Base-by-base conservation (phyloP, 2,329 filamentous ascomycete species). In the Lachnum nothofagi region DNA sequence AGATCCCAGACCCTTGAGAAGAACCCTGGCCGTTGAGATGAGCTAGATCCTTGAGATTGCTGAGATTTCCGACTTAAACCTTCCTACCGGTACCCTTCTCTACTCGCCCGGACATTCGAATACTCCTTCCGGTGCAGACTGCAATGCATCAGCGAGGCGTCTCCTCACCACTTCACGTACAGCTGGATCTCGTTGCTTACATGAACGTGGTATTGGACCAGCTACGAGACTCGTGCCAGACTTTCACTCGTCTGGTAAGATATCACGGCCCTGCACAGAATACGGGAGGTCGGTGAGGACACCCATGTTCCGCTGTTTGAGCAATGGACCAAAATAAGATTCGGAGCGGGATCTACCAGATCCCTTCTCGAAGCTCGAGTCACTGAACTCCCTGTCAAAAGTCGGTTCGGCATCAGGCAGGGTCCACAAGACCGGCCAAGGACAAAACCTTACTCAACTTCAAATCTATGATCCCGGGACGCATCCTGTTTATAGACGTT, bases 51-150 rank as follows among this genome's bases (percentile, higher is more conserved):
- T 9, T 29, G 24, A 31, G n/a, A n/a, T 29, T 43, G n/a, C 12
- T 38, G 35, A 43, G 41, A 43, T 43, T 31, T 43, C 41, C 41
- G 38, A 43, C 41, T 43, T 33, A 37, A 29, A 39, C 35, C 44
- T 24, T 37, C 25, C 38, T 14, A 25, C 35, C 25, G 44, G 44
- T 17, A 40, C 44, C 19, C 22, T 38, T 46, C 37, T 33, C 24
- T 23, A 46, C 44, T 46, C 37, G 44, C 20, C 44, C 44, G 44
- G 44, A 29, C 17, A 22, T 17, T 23, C 38, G 20, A 37, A 34
- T 14, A 10, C 35, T 16, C 22, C 42, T 44, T 44, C 42, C 42
- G 42, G 27, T 35, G 42, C 31, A 20, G 14, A 16, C 35, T 20
- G 14, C 9, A 19, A 38, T 20, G 16, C 35, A 19, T 16, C 17